These are phyloP conservation scores for Lepidium aucheri DNA, from an alignment of 345 rosid genomes.

Conservation along the genomic window DNA sequence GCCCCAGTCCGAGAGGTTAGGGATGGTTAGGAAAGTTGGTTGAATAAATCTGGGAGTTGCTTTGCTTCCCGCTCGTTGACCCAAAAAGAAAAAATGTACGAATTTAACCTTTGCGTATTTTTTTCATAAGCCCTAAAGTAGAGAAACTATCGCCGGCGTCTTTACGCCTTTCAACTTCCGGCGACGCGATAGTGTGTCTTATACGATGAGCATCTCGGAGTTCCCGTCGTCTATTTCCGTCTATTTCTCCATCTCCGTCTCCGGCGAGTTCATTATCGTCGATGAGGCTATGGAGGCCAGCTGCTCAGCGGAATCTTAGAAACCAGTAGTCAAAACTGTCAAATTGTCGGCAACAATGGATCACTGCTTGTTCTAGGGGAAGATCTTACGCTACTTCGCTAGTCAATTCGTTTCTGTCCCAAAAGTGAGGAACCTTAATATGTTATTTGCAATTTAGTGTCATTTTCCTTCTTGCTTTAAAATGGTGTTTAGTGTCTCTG, in stretches of 20 bases:
- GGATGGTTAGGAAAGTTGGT: too few relatives aligned
- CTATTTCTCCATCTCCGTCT: slow-evolving; percentile 10
- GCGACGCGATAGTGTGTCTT: background rate
- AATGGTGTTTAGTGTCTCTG: background rate
- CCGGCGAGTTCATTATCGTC: slow-evolving; percentile 35
- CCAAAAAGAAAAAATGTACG: too few relatives aligned
- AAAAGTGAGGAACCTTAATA: slow-evolving; percentile 29
- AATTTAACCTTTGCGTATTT: background rate
- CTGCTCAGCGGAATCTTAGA: slow-evolving; percentile 80
- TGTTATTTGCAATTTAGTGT: background rate
- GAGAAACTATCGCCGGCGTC: slow-evolving; percentile 5
- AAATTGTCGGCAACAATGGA: slow-evolving; percentile 52
- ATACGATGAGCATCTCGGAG: slow-evolving; percentile 14
- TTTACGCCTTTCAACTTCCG: background rate
- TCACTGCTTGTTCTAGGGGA: slow-evolving; percentile 43
- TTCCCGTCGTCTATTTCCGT: slow-evolving; percentile 22
- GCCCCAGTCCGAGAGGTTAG: too few relatives aligned
- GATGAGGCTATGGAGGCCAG: slow-evolving; percentile 75
- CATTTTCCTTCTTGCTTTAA: background rate
- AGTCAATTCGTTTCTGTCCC: slow-evolving; percentile 63
- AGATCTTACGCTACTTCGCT: slow-evolving; percentile 73
- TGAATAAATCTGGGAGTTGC: too few relatives aligned
- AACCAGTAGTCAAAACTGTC: slow-evolving; percentile 84
- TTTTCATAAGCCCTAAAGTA: background rate
- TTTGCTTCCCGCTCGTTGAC: too few relatives aligned